Percentiles rank a stretch among this genome's conserved stretches.
phyloP scores from a whole-genome alignment of 345 rosid species.

The Litchi chinensis region DNA sequence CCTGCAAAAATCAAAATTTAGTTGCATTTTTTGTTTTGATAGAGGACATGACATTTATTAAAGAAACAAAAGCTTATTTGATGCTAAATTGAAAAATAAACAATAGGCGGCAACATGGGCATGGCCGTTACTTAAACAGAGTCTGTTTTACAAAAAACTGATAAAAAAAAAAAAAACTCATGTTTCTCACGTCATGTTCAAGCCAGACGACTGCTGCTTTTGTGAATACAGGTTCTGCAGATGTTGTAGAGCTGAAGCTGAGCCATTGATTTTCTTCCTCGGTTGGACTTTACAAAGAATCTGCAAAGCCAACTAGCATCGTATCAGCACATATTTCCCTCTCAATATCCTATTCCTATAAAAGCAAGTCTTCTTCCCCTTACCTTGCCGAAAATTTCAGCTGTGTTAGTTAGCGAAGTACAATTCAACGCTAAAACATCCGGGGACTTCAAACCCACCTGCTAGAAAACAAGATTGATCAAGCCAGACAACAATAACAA shows the following conservation, averaged over 20 bases:
- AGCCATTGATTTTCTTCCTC: conserved; percentile 38
- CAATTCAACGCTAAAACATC: conserved; percentile 68
- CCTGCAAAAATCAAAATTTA: conserved; percentile 39
- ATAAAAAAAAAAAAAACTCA: too few relatives aligned
- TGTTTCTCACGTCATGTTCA: conserved; percentile 72
- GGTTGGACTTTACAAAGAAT: conserved; percentile 48
- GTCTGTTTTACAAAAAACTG: neutral
- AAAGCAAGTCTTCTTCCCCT: neutral
- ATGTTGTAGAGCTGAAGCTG: conserved; percentile 56
- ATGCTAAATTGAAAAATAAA: neutral
- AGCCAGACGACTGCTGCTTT: conserved; percentile 39
- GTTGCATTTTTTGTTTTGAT: neutral
- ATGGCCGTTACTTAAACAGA: neutral
- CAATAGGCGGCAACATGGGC: neutral
- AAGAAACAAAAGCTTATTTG: neutral
- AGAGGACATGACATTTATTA: neutral
- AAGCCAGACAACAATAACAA: neutral
- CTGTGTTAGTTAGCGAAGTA: conserved; percentile 62
- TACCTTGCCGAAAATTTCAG: conserved; percentile 87
- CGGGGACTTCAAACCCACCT: conserved; percentile 58
- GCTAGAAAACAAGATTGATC: conserved; percentile 13
- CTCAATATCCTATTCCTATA: neutral
- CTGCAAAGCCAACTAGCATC: conserved; percentile 39
- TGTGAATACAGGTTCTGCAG: conserved; percentile 68
- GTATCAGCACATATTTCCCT: conserved; percentile 18